These are phyloP conservation scores for Wallacemonas sp. DNA, from an alignment of 208 protist genomes.

Conservation along the genomic window DNA sequence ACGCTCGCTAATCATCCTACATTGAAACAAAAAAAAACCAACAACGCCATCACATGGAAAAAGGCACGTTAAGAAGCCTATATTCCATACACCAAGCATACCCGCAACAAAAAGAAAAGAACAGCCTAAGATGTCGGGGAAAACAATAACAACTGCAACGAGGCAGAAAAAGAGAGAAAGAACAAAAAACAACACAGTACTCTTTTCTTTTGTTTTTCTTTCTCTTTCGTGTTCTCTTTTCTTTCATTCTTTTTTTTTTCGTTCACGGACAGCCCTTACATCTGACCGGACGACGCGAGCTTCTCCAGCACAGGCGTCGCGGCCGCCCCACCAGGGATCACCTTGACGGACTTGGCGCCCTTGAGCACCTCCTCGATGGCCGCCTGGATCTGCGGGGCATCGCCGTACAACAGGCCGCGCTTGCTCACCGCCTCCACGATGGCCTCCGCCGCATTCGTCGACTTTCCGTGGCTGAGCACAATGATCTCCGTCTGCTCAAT, in stretches of 20 bases:
- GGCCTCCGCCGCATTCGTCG: slow-evolving; percentile 39
- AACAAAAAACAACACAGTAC: slow-evolving; percentile 16
- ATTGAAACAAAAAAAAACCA: slow-evolving; percentile 12
- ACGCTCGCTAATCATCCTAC: not conserved
- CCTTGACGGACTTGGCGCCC: slow-evolving; percentile 52
- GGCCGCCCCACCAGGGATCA: slow-evolving; percentile 34
- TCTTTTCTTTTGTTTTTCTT: not conserved
- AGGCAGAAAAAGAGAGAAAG: slow-evolving; percentile 18
- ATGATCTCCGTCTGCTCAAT: slow-evolving; percentile 61
- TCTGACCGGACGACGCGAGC: slow-evolving; percentile 26
- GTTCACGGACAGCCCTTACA: slow-evolving; percentile 1
- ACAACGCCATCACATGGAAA: slow-evolving; percentile 1
- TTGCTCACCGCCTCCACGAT: slow-evolving; percentile 48
- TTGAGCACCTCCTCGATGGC: slow-evolving; percentile 41
- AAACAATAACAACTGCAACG: slow-evolving; percentile 19
- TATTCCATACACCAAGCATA: too few relatives aligned
- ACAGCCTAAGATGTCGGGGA: not conserved
- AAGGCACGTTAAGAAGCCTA: too few relatives aligned
- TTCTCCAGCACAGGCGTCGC: slow-evolving; percentile 43
- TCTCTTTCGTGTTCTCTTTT: not conserved
- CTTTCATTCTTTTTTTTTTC: slow-evolving; percentile 14
- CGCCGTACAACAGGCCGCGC: slow-evolving; percentile 72
- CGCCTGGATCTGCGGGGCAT: slow-evolving; percentile 52
- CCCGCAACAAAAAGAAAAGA: not conserved
- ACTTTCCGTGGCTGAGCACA: slow-evolving; percentile 50